Conservation (phyloP, 1,284 basidiomycete species). For the Acaromyces ingoldii region DNA sequence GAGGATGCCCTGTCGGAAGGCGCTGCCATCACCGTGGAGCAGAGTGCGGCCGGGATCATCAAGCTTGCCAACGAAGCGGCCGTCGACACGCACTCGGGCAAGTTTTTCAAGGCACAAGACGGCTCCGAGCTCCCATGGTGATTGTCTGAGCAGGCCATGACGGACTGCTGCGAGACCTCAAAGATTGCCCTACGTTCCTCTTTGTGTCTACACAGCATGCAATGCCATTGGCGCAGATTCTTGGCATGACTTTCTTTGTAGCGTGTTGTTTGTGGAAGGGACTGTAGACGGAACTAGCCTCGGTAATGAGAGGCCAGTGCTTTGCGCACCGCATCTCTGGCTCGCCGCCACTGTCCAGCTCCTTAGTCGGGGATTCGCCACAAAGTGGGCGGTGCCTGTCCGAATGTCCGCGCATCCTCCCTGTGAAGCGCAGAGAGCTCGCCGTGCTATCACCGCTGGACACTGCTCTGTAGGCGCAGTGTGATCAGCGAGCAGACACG, state of each 20-base stretch:
- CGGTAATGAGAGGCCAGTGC: too few relatives aligned
- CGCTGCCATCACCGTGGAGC: neutral
- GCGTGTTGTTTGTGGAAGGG: neutral
- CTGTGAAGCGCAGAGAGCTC: too few relatives aligned
- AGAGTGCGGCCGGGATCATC: neutral
- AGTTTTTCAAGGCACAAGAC: neutral
- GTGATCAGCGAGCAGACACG: too few relatives aligned
- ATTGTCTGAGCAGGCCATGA: neutral
- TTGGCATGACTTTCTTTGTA: neutral
- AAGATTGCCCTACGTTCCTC: neutral
- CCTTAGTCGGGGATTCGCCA: too few relatives aligned
- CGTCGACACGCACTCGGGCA: neutral
- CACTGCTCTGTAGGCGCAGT: too few relatives aligned
- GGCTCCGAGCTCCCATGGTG: neutral
- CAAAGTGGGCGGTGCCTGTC: too few relatives aligned
- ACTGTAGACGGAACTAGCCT: neutral
- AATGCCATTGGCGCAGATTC: too few relatives aligned
- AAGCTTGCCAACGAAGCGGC: neutral
- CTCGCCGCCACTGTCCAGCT: too few relatives aligned
- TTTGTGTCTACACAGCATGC: neutral
- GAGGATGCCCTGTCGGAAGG: neutral
- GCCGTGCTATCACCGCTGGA: too few relatives aligned
- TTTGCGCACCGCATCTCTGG: too few relatives aligned
- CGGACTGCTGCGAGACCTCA: too few relatives aligned
- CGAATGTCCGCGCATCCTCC: too few relatives aligned